phyloP scores from a whole-genome alignment of 495 filamentous ascomycete species.

The Talaromyces nanjingensis region DNA sequence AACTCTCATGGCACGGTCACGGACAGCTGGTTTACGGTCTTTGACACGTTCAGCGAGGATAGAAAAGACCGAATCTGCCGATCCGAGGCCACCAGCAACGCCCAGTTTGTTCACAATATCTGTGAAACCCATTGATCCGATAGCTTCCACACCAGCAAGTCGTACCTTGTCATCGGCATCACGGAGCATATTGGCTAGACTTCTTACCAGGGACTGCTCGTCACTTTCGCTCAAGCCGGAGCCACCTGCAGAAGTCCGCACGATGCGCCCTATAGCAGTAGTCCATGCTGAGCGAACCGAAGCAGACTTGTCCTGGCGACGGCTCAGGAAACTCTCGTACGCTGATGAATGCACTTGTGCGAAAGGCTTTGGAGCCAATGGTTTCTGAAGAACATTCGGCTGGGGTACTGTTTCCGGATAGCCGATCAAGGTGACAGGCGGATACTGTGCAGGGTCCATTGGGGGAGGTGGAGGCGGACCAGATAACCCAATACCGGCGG shows the following conservation, averaged over 20 bases:
- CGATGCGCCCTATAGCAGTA: slow-evolving; percentile 73
- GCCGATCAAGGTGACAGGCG: slow-evolving; percentile 60
- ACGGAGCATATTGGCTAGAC: slow-evolving; percentile 70
- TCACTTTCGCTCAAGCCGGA: slow-evolving; percentile 74
- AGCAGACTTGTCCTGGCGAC: slow-evolving; percentile 76
- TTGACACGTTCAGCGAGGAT: slow-evolving; percentile 83
- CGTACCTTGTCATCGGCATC: slow-evolving; percentile 90
- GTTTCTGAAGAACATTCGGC: slow-evolving; percentile 66
- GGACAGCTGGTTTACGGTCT: slow-evolving; percentile 74
- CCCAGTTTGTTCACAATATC: slow-evolving; percentile 78
- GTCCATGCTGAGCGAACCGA: slow-evolving; percentile 80
- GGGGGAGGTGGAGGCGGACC: slow-evolving; percentile 66
- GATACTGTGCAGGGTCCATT: slow-evolving; percentile 75
- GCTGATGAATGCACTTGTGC: slow-evolving; percentile 67
- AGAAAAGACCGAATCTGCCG: slow-evolving; percentile 62
- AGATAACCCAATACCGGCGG: slow-evolving; percentile 83
- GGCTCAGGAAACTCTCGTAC: slow-evolving; percentile 74
- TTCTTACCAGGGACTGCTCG: slow-evolving; percentile 62
- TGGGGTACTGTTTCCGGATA: slow-evolving; percentile 41
- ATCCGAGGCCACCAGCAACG: slow-evolving; percentile 60
- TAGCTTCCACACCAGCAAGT: slow-evolving; percentile 72
- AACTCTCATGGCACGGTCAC: slow-evolving; percentile 77
- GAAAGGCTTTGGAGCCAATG: slow-evolving; percentile 77
- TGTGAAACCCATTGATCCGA: slow-evolving; percentile 68
- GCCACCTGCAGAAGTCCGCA: slow-evolving; percentile 76